phyloP scores from a whole-genome alignment of 768 basidiomycete genomes.

The Cystofilobasidium macerans region DNA sequence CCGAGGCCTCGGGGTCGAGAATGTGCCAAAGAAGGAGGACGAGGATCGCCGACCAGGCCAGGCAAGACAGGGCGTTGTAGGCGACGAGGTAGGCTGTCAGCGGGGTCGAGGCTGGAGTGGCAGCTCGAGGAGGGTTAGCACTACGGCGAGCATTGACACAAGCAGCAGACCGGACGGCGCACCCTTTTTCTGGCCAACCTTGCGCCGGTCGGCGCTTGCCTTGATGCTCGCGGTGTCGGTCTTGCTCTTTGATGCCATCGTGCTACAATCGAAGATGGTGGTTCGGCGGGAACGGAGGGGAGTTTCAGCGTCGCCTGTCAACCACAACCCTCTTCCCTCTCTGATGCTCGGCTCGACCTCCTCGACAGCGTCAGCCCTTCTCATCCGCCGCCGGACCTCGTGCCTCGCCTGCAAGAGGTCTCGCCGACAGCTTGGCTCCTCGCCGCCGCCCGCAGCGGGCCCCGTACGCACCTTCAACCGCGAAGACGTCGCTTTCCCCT shows the following conservation, averaged over 20 bases:
- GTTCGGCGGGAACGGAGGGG: background rate
- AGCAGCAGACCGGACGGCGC: background rate
- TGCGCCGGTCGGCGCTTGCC: conserved; percentile 5
- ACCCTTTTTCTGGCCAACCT: conserved; percentile 18
- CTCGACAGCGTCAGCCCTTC: no score
- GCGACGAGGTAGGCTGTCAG: conserved; percentile 52
- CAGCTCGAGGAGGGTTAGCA: background rate
- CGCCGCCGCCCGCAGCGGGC: background rate
- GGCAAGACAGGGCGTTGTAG: conserved; percentile 65
- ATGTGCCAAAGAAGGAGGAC: conserved; percentile 43
- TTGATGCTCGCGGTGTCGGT: conserved; percentile 13
- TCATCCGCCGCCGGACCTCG: no score
- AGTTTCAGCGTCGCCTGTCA: background rate
- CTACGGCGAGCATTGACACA: background rate
- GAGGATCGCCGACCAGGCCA: conserved; percentile 68
- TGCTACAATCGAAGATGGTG: background rate
- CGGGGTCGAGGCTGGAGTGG: background rate
- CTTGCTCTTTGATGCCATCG: background rate
- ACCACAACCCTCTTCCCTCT: no score
- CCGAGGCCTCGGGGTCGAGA: conserved; percentile 33
- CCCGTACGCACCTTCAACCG: background rate
- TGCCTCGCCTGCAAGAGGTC: no score
- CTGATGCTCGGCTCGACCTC: no score
- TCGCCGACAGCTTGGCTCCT: no score
- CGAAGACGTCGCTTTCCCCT: conserved; percentile 4